Conservation (phyloP, 129 eudicot genomes). For the sunflower (Helianthus annuus) region HanXRQr2.0-SUNRISE NC_035449.2:58912517-58913016, state of each 20-base stretch:
- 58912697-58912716: too few relatives aligned
- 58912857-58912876: too few relatives aligned
- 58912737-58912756: too few relatives aligned
- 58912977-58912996: too few relatives aligned
- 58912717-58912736: too few relatives aligned
- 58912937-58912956: too few relatives aligned
- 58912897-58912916: too few relatives aligned
- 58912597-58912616: not conserved
- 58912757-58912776: not conserved
- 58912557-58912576: conserved; percentile 18
- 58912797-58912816: not conserved
- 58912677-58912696: not conserved
- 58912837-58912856: not conserved
- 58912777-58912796: not conserved
- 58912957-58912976: too few relatives aligned
- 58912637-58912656: too few relatives aligned
- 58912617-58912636: not conserved
- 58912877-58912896: too few relatives aligned
- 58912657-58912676: not conserved
- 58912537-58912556: not conserved
- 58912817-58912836: not conserved
- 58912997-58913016: too few relatives aligned
- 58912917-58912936: too few relatives aligned
- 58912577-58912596: conserved; percentile 30
- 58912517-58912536: conserved; percentile 1